Evolutionary conservation across 805 yeast genomes (phyloP).

Genomic region (Saccharomycopsis oosterbeekiorum): DNA sequence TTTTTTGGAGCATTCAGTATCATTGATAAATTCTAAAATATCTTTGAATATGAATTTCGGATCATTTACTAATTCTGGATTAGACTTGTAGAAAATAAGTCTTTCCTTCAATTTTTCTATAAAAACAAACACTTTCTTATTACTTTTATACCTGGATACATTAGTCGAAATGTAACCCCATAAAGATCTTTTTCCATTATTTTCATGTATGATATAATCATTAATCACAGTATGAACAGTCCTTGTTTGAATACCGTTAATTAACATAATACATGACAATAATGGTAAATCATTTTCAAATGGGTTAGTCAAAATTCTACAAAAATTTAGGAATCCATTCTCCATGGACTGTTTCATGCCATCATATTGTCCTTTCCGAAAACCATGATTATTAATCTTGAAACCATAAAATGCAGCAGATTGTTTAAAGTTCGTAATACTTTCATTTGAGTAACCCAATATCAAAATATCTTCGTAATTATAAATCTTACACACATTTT

Average conservation of each 20-base stretch:
- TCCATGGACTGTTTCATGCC: slow-evolving; percentile 26
- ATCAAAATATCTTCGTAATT: slow-evolving; percentile 42
- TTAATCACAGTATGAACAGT: background rate
- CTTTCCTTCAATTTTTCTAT: slow-evolving; percentile 20
- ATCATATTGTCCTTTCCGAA: slow-evolving; percentile 38
- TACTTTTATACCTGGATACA: background rate
- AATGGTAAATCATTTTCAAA: slow-evolving; percentile 23
- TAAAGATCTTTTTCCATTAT: background rate
- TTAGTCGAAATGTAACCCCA: background rate
- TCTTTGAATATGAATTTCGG: slow-evolving; percentile 16
- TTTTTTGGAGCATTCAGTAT: slow-evolving; percentile 18
- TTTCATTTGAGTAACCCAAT: slow-evolving; percentile 42
- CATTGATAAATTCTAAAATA: slow-evolving; percentile 15
- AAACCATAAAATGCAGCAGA: slow-evolving; percentile 34
- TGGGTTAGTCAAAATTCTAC: slow-evolving; percentile 32
- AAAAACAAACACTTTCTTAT: slow-evolving; percentile 22
- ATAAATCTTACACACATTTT: slow-evolving; percentile 30
- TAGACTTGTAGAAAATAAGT: slow-evolving; percentile 8
- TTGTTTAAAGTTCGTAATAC: slow-evolving; percentile 32
- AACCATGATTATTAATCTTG: slow-evolving; percentile 34
- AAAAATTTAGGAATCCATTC: slow-evolving; percentile 35
- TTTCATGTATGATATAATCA: background rate
- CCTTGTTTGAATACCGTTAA: slow-evolving; percentile 11
- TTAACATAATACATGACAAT: slow-evolving; percentile 22
- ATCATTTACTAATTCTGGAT: background rate